Conservation (phyloP, 73 alveolate species). For the Symbiodinium pilosum region DNA sequence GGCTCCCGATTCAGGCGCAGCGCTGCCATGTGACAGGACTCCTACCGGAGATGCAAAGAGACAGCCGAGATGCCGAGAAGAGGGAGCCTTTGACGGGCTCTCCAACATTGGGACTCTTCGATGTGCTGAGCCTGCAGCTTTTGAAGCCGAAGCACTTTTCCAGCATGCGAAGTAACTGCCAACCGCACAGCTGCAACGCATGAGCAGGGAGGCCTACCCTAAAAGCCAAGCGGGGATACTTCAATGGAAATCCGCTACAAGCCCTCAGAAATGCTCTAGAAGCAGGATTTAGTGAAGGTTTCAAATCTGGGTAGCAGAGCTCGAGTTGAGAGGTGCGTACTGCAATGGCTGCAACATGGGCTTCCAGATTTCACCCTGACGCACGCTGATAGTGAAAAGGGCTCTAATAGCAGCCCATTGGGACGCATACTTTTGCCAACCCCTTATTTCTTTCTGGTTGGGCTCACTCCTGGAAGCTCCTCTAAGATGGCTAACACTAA, state of each 20-base stretch:
- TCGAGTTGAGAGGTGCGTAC: neutral
- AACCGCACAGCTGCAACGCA: neutral
- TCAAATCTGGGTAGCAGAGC: neutral
- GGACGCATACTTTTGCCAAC: neutral
- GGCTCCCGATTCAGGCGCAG: too few species aligned
- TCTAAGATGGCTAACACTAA: neutral
- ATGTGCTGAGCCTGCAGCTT: neutral
- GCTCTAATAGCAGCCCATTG: neutral
- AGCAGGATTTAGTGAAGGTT: neutral
- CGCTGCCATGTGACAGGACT: slow-evolving; percentile 1
- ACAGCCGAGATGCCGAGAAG: neutral
- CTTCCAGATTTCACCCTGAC: neutral
- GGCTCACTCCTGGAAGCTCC: neutral
- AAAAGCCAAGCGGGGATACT: neutral
- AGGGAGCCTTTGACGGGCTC: neutral
- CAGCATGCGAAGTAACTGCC: neutral
- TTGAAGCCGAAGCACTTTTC: neutral
- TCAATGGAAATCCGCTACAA: too few species aligned
- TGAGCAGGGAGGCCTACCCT: neutral
- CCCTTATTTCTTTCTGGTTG: neutral
- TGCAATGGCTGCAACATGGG: neutral
- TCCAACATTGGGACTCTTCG: neutral
- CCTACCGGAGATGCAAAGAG: neutral
- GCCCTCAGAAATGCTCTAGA: neutral
- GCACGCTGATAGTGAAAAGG: neutral